phyloP scores from a whole-genome alignment of 306 rosid species.

The Quercus variabilis region DNA sequence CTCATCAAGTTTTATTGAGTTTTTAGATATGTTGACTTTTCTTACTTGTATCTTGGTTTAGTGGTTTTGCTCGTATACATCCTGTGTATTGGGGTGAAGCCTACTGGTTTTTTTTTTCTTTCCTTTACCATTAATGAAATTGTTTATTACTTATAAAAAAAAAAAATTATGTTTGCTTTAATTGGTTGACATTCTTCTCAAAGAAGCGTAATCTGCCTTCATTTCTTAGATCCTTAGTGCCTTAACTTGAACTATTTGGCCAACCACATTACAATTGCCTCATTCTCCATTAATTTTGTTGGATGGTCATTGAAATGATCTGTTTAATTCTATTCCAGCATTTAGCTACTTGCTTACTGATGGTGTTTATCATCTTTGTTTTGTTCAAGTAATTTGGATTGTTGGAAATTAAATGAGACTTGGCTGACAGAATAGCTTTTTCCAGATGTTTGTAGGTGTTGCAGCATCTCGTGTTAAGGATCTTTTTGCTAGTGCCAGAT shows the following conservation, averaged over 20 bases:
- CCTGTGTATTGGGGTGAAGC: too few species aligned
- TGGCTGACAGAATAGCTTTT: slow-evolving; percentile 17
- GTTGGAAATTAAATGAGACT: neutral
- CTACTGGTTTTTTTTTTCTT: too few species aligned
- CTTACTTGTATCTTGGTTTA: too few species aligned
- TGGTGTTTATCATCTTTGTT: slow-evolving; percentile 5
- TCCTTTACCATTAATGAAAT: too few species aligned
- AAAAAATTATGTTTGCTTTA: neutral
- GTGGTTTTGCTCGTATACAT: too few species aligned
- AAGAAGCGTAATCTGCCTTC: neutral
- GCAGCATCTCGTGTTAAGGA: slow-evolving; percentile 99
- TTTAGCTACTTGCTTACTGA: slow-evolving; percentile 5
- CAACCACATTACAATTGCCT: neutral
- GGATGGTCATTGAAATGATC: neutral
- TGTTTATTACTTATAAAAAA: neutral
- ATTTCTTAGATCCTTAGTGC: neutral
- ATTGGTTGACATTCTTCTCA: neutral
- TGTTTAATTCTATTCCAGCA: neutral
- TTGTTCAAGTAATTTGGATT: neutral
- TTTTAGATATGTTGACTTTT: too few species aligned
- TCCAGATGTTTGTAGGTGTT: slow-evolving; percentile 98
- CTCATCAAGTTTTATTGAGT: too few species aligned
- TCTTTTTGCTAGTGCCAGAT: slow-evolving; percentile 85
- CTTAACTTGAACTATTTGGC: neutral
- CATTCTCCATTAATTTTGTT: neutral